A percentile compares a stretch with the other conserved stretches of the same genome.
Conservation (phyloP, 2,329 filamentous ascomycete species). For the Cytospora piceicola region DNA sequence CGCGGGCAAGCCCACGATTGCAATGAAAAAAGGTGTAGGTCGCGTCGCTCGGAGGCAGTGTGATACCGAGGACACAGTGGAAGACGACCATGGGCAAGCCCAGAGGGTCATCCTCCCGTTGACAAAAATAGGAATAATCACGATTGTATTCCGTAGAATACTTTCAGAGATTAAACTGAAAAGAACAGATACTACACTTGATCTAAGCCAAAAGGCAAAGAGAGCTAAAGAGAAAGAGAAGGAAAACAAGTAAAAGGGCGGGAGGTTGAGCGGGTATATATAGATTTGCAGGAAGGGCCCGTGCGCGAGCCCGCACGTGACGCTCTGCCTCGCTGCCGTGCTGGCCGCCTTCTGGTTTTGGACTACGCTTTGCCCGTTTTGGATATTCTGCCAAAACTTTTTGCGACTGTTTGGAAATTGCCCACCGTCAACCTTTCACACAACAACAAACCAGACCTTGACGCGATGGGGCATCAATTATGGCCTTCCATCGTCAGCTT, state of each 20-base stretch:
- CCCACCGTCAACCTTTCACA: neutral
- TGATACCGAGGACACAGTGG: constrained; percentile 74
- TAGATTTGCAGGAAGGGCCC: neutral
- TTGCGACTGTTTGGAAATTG: neutral
- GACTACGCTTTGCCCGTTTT: neutral
- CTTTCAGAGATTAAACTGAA: constrained; percentile 84
- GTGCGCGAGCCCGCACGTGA: neutral
- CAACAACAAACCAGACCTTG: neutral
- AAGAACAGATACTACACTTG: constrained; percentile 83
- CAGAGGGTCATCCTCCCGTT: constrained; percentile 56
- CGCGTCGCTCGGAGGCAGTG: constrained; percentile 73
- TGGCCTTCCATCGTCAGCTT: neutral
- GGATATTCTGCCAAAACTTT: neutral
- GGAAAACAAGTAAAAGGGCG: neutral
- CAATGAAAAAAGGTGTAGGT: constrained; percentile 62
- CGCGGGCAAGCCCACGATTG: constrained; percentile 51
- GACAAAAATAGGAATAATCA: constrained; percentile 77
- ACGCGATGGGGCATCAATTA: neutral
- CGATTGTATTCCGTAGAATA: constrained; percentile 64
- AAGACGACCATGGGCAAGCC: constrained; percentile 66
- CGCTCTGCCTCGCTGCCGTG: neutral
- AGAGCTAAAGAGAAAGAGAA: constrained; percentile 14
- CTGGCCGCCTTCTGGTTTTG: constrained; percentile 7
- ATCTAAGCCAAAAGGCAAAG: constrained; percentile 54
- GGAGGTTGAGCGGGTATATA: constrained; percentile 2